Evolutionary conservation across 345 rosid species (phyloP), one percentile per base, ranked within the genome.

Genomic region (Rhizophora mangle): DNA sequence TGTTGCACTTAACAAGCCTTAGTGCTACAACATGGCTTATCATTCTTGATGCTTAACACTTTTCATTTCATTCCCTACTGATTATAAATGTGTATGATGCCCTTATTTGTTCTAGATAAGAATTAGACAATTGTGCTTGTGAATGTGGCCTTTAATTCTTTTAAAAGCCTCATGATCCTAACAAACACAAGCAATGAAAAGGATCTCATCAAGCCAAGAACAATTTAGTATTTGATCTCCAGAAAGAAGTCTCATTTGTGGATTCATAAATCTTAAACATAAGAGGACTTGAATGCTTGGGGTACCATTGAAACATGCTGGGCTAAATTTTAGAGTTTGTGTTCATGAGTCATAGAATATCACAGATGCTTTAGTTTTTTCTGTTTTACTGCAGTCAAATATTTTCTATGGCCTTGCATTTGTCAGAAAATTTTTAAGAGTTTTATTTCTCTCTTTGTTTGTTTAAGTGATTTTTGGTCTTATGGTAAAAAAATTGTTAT

Each of bases 401-500:
- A n/a, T 51, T 24, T 46, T 21, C 27, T 31, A 2, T 27, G 46
- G 29, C 64, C 57, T 43, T 37, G 26, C 56, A 26, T 61, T 63
- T 63, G 31, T 49, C 62, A 53, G n/a, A 32, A 27, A 54, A 20
- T 2, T 37, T 39, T 29, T 22, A 10, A 11, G 9, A 46, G 19
- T n/a, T 24, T n/a, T 43, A n/a, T 18, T 27, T 46, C 8, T 31
- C 15, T 37, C 8, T 52, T 63, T 62, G 16, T 30, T 51, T n/a
- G 20, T 13, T 52, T 32, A 3, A 30, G 65, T 37, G 39, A 4
- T 53, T 55, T 4, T 39, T 52, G 47, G 53, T 63, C 62, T 68
- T 24, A 54, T 54, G 67, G 47, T 31, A 61, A 70, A n/a, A 67
- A 54, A 61, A 54, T 9, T 66, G n/a, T 36, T 60, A 7, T 60